Conservation (phyloP, 495 filamentous ascomycete genomes). For the Lasiosphaeria miniovina region DNA sequence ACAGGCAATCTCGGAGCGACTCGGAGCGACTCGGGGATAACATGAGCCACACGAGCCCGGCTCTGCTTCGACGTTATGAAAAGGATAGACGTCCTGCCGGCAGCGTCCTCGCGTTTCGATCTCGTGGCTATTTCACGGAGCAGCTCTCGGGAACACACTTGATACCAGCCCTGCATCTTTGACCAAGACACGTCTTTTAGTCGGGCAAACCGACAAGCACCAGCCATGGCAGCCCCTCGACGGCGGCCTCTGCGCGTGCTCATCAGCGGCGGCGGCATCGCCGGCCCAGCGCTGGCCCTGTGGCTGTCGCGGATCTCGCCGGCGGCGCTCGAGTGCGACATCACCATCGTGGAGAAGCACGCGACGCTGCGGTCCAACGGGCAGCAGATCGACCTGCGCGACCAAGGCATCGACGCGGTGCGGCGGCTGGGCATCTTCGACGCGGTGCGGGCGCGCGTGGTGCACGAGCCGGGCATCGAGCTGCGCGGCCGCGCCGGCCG, state of each 20-base stretch:
- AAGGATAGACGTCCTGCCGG: no score
- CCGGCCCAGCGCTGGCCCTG: slow-evolving; percentile 49
- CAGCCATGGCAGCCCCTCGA: not conserved
- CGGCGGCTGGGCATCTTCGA: slow-evolving; percentile 50
- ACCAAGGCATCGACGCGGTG: slow-evolving; percentile 47
- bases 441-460: slow-evolving; percentile 37
- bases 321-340: slow-evolving; percentile 20
- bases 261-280: slow-evolving; percentile 35
- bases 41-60: no score
- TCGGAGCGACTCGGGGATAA: no score
- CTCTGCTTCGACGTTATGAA: no score
- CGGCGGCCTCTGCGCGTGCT: slow-evolving; percentile 27
- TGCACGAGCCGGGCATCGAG: slow-evolving; percentile 43
- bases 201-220: no score
- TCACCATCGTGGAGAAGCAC: slow-evolving; percentile 55
- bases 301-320: slow-evolving; percentile 48
- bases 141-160: no score
- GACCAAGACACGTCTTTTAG: no score
- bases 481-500: slow-evolving; percentile 40
- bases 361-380: slow-evolving; percentile 43
- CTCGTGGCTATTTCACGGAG: no score
- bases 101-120: no score
- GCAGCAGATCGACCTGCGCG: slow-evolving; percentile 54
- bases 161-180: no score
- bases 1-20: no score